phyloP scores from a whole-genome alignment of 495 filamentous ascomycete species.

The Glarea lozoyensis region DNA sequence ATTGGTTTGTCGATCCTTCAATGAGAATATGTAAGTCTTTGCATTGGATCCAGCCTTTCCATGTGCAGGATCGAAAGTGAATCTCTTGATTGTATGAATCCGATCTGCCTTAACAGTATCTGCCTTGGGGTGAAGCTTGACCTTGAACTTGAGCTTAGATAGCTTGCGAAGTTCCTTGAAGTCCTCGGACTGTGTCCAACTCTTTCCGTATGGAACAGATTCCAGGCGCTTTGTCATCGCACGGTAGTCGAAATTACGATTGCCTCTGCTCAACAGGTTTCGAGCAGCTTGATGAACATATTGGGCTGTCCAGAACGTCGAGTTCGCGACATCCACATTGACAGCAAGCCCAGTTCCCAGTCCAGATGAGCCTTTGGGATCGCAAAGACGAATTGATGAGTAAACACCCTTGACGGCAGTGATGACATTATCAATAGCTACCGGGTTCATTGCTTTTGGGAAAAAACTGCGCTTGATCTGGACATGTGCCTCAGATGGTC shows the following conservation, averaged over 20 bases:
- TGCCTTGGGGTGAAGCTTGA: constrained; percentile 45
- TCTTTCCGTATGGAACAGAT: constrained; percentile 10
- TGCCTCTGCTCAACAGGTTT: constrained; percentile 13
- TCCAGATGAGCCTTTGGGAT: constrained; percentile 23
- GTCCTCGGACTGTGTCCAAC: constrained; percentile 24
- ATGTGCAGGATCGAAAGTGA: constrained; percentile 31
- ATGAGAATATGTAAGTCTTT: constrained; percentile 47
- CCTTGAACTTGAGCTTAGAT: constrained; percentile 54
- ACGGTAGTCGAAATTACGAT: constrained; percentile 7
- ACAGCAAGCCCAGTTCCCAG: constrained; percentile 50
- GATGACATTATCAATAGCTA: constrained; percentile 28
- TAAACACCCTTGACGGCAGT: constrained; percentile 82
- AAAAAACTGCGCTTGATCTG: constrained; percentile 76
- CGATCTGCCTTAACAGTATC: constrained; percentile 26
- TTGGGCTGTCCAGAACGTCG: constrained; percentile 56
- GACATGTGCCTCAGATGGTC: constrained; percentile 52
- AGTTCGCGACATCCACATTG: constrained; percentile 77
- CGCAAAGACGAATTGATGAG: constrained; percentile 61
- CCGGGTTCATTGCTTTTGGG: constrained; percentile 25
- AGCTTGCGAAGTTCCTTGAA: constrained; percentile 48
- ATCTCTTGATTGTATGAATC: constrained; percentile 53
- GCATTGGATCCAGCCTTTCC: constrained; percentile 38
- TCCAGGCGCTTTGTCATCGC: constrained; percentile 14
- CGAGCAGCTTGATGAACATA: constrained; percentile 22
- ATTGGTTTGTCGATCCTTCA: constrained; percentile 39